Evolutionary conservation across 225 moss, liverwort and hornwort species (phyloP).

Genomic region (Thuidium tamariscinum): DNA sequence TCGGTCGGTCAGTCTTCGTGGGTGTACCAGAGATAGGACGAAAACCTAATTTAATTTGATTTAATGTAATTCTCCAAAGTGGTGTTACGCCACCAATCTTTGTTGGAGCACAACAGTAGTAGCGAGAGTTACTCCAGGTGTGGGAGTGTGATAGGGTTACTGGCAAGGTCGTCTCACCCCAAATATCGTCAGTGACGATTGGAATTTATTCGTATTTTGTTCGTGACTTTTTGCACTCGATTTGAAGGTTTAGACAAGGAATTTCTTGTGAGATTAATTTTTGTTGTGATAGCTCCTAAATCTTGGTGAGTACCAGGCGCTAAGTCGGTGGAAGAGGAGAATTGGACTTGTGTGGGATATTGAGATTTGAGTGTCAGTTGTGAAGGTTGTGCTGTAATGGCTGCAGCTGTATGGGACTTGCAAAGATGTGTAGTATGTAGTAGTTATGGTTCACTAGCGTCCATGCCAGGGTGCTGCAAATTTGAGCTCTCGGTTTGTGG

Average conservation of each 20-base stretch:
- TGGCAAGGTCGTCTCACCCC: not conserved
- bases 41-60: not conserved
- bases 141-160: not conserved
- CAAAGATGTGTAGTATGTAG: slow-evolving; percentile 14
- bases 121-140: not conserved
- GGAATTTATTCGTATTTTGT: not conserved
- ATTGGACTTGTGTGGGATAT: not conserved
- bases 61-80: not conserved
- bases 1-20: not conserved
- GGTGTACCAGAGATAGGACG: not conserved
- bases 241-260: not conserved
- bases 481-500: slow-evolving; percentile 7
- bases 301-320: not conserved
- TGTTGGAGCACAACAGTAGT: not conserved
- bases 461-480: not conserved
- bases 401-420: slow-evolving; percentile 18
- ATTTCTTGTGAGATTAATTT: not conserved
- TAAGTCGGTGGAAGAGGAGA: not conserved
- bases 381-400: slow-evolving; percentile 1
- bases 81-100: too few relatives aligned
- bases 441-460: not conserved
- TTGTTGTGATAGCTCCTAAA: not conserved
- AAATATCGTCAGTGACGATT: not conserved
- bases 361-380: not conserved
- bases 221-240: not conserved